phyloP scores from a whole-genome alignment of 2,329 filamentous ascomycete genomes.

The Microcyclosporella mali region DNA sequence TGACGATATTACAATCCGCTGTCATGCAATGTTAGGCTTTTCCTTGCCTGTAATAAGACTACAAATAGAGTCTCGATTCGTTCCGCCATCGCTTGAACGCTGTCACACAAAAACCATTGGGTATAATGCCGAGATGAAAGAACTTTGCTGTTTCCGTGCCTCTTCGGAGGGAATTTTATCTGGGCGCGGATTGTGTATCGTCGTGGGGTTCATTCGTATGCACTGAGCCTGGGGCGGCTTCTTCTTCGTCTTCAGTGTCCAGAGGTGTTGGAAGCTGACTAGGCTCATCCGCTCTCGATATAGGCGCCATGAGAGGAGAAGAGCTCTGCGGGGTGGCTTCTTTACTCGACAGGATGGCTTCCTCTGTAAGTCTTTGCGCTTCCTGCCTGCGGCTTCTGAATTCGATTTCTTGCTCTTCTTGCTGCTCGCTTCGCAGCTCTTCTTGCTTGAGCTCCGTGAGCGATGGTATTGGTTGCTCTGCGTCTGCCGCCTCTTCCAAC shows the following conservation, averaged over 20 bases:
- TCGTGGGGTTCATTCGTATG: neutral
- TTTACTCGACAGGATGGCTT: constrained; percentile 21
- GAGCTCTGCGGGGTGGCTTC: constrained; percentile 18
- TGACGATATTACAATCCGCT: neutral
- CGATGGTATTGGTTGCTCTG: constrained; percentile 35
- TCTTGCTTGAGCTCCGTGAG: constrained; percentile 52
- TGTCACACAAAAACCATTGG: neutral
- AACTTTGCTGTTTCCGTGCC: neutral
- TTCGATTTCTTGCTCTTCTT: constrained; percentile 48
- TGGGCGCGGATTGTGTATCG: neutral
- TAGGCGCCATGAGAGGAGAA: neutral
- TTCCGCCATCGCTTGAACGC: constrained; percentile 11
- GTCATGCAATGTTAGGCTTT: constrained; percentile 4
- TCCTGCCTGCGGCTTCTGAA: constrained; percentile 49
- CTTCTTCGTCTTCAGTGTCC: constrained; percentile 23
- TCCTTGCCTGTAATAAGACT: no score
- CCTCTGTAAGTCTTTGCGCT: constrained; percentile 43
- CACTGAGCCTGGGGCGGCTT: constrained; percentile 2
- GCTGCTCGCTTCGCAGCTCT: constrained; percentile 47
- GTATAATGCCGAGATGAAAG: constrained; percentile 2
- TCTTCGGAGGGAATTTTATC: neutral
- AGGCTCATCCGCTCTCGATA: constrained; percentile 12
- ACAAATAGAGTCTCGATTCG: no score
- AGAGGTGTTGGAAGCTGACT: constrained; percentile 22
- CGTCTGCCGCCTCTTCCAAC: constrained; percentile 1